Base-by-base conservation (phyloP, 2,329 filamentous ascomycete genomes). In the Fusarium anthophilum region DNA sequence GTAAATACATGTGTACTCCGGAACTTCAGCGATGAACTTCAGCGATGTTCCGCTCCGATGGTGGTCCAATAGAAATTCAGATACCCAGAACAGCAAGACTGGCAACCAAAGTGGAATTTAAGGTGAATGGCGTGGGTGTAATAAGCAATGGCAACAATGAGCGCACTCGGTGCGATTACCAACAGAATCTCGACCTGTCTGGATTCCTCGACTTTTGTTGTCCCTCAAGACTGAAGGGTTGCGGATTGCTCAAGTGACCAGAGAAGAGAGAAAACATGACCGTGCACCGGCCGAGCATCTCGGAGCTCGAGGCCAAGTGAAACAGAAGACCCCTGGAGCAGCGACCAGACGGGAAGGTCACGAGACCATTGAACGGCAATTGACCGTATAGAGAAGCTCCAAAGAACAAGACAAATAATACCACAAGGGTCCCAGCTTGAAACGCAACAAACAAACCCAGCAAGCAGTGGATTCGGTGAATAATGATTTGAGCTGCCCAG, bases 281-380 rank as follows among this genome's bases (percentile, higher is more conserved):
- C 61, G 35, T 55, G 43, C 58, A 66, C 72, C 68, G 48, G 68
- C 72, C 68, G 68, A 74, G 56, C 61, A 55, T 56, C 53, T 74
- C 65, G 67, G 63, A 62, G 43, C 38, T 43, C 32, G 28, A 30
- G 53, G 37, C 41, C 35, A 65, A 53, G 66, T 59, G 61, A 73
- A 56, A 63, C 53, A 55, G 65, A 72, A 69, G 63, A 53, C 59
- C 51, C 51, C 45, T 53, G 44, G 59, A 66, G 37, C 43, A 50
- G 71, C 50, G 39, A 74, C 71, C 54, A 65, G 66, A 47, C 24
- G 39, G 69, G 63, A 73, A 51, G 65, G 70, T 71, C 71, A 73
- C 70, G 70, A 73, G 70, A 73, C 70, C 70, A 39, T 54, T 28
- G 26, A 55, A 56, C 60, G 57, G 61, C 45, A 41, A 56, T 60